Base-by-base conservation (phyloP, 164 flowering plant species). In the Houttuynia cordata region DNA sequence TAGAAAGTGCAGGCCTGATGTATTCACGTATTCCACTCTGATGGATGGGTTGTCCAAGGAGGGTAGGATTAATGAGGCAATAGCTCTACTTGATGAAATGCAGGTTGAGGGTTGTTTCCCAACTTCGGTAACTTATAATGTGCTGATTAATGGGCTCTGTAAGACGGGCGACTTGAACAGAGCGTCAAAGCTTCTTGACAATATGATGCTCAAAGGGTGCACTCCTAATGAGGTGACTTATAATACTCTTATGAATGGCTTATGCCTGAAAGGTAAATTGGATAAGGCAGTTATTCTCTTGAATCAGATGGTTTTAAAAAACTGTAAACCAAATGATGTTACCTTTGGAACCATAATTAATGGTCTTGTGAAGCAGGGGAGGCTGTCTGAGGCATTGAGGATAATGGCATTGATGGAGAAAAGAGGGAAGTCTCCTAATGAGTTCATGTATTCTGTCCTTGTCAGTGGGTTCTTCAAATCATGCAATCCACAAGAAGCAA, bases 1-100 rank as follows among this genome's bases (percentile, higher is more conserved):
- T 24, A 34, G 61, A 41, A 68, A 75, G 8, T 82, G 83, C 63
- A 57, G 23, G 22, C 96, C 97, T 9, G 98, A 87, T 79, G 80
- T 58, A 1, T 89, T 77, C 66, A 89, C 96, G 10, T 89, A 83
- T 60, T 68, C 81, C 64, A 92, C 96, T 17, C 66, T 92, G 75
- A 92, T 92, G 91, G 91, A 86, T 77, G 96, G 96, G 51, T 72
- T 92, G 76, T 92, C 93, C 68, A 86, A 87, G 70, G 83, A 73
- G 58, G 67, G 69, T 58, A 78, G 96, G 61, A 77, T 79, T 55
- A 86, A 91, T 55, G 98, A 91, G 63, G 98, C 96, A 0, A 74
- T 87, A 60, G 79, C 74, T 0, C 60, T 92, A 71, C 76, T 88
- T 77, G 98, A 88, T 70, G 98, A 92, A 75, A 92, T 92, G 96